A percentile compares a stretch with the other conserved stretches of the same genome.
phyloP scores from a whole-genome alignment of 257 asterid genomes.

The Plantago elongata region DNA sequence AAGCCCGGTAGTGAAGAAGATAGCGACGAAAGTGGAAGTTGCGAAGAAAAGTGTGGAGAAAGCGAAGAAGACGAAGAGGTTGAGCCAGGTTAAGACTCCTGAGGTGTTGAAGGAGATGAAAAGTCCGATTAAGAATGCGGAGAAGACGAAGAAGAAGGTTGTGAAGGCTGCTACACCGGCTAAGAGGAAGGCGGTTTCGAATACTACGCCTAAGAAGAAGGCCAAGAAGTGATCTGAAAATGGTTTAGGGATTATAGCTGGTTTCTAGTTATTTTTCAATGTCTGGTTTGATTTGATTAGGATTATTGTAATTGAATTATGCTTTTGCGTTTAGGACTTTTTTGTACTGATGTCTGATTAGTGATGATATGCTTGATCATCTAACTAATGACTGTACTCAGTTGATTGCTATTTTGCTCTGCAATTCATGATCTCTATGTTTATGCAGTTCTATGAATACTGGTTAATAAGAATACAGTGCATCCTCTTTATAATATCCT shows the following conservation, averaged over 20 bases:
- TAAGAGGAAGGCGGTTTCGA: conserved; percentile 17
- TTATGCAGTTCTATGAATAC: too few species aligned
- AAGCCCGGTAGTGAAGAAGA: not conserved
- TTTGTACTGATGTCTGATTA: too few species aligned
- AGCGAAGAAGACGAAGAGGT: conserved; percentile 39
- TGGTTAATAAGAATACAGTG: too few species aligned
- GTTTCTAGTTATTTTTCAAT: too few species aligned
- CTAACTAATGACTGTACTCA: too few species aligned
- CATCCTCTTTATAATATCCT: too few species aligned
- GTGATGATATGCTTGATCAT: too few species aligned
- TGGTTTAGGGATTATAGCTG: not conserved
- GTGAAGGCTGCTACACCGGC: conserved; percentile 18
- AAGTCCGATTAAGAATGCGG: not conserved
- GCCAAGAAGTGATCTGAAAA: conserved; percentile 21
- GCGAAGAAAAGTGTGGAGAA: conserved; percentile 25
- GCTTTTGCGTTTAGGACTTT: too few species aligned
- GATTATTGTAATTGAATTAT: too few species aligned
- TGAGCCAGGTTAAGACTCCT: conserved; percentile 54
- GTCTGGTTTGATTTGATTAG: too few species aligned
- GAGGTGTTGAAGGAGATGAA: conserved; percentile 41
- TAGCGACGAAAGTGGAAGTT: not conserved
- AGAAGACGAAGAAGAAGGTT: conserved; percentile 19
- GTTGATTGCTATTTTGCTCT: too few species aligned
- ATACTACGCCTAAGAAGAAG: conserved; percentile 21
- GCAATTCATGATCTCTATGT: too few species aligned